Base-by-base conservation (phyloP, 208 protist genomes). In the Crithidia expoeki region DNA sequence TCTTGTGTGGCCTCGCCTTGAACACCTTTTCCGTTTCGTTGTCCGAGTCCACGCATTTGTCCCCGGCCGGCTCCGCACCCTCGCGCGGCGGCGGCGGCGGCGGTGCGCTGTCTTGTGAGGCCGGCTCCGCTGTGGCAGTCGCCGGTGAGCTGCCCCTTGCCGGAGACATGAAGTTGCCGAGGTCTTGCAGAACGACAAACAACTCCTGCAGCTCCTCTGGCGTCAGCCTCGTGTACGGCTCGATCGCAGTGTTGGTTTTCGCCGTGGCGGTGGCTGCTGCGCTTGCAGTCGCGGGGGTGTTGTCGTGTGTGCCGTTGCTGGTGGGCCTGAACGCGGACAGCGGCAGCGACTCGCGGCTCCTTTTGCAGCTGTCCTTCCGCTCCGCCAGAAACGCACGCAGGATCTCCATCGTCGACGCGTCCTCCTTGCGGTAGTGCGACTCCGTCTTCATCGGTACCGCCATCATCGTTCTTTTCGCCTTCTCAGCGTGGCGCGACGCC, bases 161-260 rank as follows among this genome's bases (percentile, higher is more conserved):
- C 23, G 33, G 23, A 25, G 49, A 10, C 34, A 60, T 17, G n/a
- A 60, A 60, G 17, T 9, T 25, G n/a, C 34, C 5, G 9, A 60
- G 34, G 34, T 60, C 34, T 0, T 46, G 30, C 55, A 60, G 55
- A 6, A 60, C 33, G 32, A 60, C n/a, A 30, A 60, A 60, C 0
- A 60, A 25, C 34, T 60, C 34, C 55, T 60, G 55, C 17, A 47
- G n/a, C 34, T 60, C 55, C n/a, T 60, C 55, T 3, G 33, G n/a
- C 34, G 55, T 46, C 28, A 60, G 55, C 4, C 55, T 34, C 55
- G 25, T 28, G 55, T 60, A 60, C 19, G 55, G 28, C 16, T 58
- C 52, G 16, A 19, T 6, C 11, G 4, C 12, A 25, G 50, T 2
- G 21, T 28, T 28, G 17, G 23, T 10, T 32, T 25, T 55, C 25